Percentiles rank a stretch among this genome's conserved stretches.
Evolutionary conservation across 495 filamentous ascomycete species (phyloP).

Genomic region (Aspergillus asperescens): DNA sequence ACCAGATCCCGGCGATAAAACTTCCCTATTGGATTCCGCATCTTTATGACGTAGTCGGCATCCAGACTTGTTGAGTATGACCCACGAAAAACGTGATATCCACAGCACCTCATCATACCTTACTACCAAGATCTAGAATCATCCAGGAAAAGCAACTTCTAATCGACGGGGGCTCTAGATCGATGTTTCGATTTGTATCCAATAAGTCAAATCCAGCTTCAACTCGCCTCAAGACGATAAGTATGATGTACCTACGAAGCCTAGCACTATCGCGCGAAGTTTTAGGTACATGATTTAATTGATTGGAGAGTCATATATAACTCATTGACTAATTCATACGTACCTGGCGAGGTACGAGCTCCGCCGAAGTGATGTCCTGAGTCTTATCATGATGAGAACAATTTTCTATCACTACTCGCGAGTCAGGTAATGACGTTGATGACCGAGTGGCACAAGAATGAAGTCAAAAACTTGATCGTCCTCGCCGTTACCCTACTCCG

Average conservation of each 20-base stretch:
- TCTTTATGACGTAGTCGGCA: not conserved
- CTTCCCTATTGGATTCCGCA: not conserved
- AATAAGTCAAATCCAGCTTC: not conserved
- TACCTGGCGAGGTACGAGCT: no score
- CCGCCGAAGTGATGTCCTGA: no score
- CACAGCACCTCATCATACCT: not conserved
- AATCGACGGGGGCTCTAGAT: not conserved
- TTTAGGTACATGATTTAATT: no score
- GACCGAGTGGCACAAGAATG: slow-evolving; percentile 15
- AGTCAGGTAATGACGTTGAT: not conserved
- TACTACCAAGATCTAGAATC: not conserved
- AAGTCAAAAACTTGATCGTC: slow-evolving; percentile 13
- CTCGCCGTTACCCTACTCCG: not conserved
- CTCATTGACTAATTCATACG: no score
- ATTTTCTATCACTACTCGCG: no score
- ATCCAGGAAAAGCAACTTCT: not conserved
- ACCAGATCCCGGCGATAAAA: not conserved
- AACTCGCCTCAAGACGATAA: not conserved
- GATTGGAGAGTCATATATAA: no score
- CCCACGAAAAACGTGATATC: not conserved
- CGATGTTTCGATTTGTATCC: not conserved
- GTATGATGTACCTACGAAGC: no score
- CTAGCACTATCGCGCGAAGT: no score
- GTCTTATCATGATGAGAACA: no score
- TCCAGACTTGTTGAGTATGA: not conserved